Evolutionary conservation across 495 filamentous ascomycete species (phyloP), one percentile per base, ranked within the genome.

Genomic region (Penicillium herquei): DNA sequence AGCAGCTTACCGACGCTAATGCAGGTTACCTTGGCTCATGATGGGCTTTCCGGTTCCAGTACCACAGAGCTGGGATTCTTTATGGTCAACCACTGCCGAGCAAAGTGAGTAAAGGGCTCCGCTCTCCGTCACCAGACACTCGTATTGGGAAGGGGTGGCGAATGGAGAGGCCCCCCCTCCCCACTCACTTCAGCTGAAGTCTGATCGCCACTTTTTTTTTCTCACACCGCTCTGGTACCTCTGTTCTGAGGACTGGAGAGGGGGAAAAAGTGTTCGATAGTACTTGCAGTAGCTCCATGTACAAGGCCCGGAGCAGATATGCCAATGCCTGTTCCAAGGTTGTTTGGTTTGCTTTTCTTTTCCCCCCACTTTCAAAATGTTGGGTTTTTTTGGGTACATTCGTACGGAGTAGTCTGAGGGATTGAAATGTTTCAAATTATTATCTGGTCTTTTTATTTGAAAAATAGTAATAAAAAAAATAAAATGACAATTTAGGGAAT

Each of bases 1-100:
- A 64, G 65, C 63, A 58, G 67, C 61, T 62, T 62, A 64, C 63
- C 57, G 54, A 43, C 70, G 66, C 73, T 76, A 75, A 76, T 73
- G 73, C 73, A 75, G 61, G 65, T 72, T 73, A 63, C 69, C 72
- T 68, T 66, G 61, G 59, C 62, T 65, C 53, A 61, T 64, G 52
- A 66, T 66, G 65, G 64, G 58, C 62, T 55, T 62, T 63, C 52
- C 56, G 60, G 60, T 65, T 64, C 73, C 71, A 69, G 66, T 66
- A 61, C 71, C 72, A 62, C 59, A 69, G 70, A 63, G 62, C 70
- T 66, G 72, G 72, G 67, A 39, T 71, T 64, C 56, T 66, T 70
- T 69, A 58, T 37, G 34, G 34, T 37, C 34, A 42, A 57, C 51
- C 64, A 43, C 40, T 43, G 34, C 34, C 46, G 34, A 49, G 32